Evolutionary conservation across 2,329 filamentous ascomycete species (phyloP).

Genomic region (Penicillium sumatraense): DNA sequence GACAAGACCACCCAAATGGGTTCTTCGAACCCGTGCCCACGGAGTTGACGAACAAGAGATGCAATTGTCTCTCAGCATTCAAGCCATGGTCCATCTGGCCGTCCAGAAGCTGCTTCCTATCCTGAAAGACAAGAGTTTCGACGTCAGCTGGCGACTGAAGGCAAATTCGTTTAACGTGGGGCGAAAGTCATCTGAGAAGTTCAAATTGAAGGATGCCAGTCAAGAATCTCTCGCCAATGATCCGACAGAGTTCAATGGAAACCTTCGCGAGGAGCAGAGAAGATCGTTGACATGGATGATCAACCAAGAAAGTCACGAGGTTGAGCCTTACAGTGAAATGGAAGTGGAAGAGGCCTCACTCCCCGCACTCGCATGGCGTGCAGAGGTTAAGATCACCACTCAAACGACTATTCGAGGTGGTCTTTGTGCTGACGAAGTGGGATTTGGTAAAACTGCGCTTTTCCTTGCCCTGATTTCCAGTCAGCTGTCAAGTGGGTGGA

Average conservation of each 20-base stretch:
- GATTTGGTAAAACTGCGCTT: constrained; percentile 69
- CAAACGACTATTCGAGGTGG: constrained; percentile 57
- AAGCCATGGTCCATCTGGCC: not conserved
- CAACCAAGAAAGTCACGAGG: constrained; percentile 53
- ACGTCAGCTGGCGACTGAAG: constrained; percentile 49
- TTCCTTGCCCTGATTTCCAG: constrained; percentile 59
- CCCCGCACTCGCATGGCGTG: constrained; percentile 53
- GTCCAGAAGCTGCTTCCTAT: not conserved
- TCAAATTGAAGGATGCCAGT: constrained; percentile 48
- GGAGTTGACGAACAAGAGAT: not conserved
- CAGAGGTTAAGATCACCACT: constrained; percentile 54
- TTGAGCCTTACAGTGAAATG: constrained; percentile 53
- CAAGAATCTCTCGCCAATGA: constrained; percentile 36
- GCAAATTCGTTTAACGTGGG: constrained; percentile 48
- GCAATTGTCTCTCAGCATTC: not conserved
- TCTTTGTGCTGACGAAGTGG: constrained; percentile 66
- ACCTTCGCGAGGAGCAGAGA: constrained; percentile 58
- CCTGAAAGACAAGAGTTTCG: not conserved
- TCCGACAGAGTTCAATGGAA: constrained; percentile 40
- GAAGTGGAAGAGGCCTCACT: constrained; percentile 63
- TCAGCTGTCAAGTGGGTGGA: not conserved
- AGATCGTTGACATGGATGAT: constrained; percentile 65
- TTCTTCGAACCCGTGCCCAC: not conserved
- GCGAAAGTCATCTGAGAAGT: constrained; percentile 37
- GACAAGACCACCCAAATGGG: not conserved